These are phyloP conservation scores for Oxytropis ochrocephala DNA, from an alignment of 306 rosid genomes.

Conservation along the genomic window DNA sequence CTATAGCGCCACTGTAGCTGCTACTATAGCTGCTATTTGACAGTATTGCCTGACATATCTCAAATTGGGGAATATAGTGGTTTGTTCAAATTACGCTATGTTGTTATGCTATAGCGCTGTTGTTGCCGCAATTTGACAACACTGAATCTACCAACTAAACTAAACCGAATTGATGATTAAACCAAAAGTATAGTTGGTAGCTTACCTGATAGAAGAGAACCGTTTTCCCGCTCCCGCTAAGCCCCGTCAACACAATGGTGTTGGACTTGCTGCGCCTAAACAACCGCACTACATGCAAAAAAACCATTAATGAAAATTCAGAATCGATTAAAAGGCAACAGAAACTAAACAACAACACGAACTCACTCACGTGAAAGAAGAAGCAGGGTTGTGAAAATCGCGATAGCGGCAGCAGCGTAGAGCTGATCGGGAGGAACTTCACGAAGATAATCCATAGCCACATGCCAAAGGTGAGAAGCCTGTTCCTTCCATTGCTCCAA, in stretches of 20 bases:
- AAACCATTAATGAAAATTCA: not conserved
- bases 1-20: too few relatives aligned
- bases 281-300: constrained; percentile 51
- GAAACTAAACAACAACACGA: not conserved
- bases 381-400: constrained; percentile 40
- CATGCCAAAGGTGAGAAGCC: constrained; percentile 18
- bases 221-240: constrained; percentile 79
- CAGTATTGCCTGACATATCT: too few relatives aligned
- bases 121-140: too few relatives aligned
- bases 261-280: constrained; percentile 59
- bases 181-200: not conserved
- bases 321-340: not conserved
- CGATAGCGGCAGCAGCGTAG: constrained; percentile 45
- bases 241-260: constrained; percentile 73
- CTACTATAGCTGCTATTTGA: too few relatives aligned
- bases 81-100: too few relatives aligned
- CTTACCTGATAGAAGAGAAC: constrained; percentile 77
- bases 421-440: constrained; percentile 58
- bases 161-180: not conserved
- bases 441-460: constrained; percentile 28
- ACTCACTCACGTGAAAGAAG: constrained; percentile 37
- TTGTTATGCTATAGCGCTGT: too few relatives aligned
- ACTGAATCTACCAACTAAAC: not conserved
- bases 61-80: too few relatives aligned
- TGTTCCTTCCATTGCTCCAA: constrained; percentile 52